Evolutionary conservation across 2,329 filamentous ascomycete species (phyloP).

Genomic region (Ceratocystis ficicola): DNA sequence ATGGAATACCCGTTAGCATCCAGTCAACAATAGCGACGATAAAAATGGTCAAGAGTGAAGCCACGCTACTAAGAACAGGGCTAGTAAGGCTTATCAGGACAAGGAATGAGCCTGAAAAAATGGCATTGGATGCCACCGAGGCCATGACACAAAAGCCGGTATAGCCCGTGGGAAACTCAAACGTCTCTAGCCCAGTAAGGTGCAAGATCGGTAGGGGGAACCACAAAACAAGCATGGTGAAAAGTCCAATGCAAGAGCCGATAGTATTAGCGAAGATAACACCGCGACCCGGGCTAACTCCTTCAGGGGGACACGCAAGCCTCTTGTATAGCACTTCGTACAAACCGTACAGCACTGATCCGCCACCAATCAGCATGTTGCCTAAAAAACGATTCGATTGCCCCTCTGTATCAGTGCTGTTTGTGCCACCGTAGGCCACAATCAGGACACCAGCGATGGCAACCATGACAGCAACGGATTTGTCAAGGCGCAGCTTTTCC

Average conservation of each 20-base stretch:
- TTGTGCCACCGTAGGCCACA: constrained; percentile 68
- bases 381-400: constrained; percentile 60
- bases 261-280: constrained; percentile 94
- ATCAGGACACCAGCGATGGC: constrained; percentile 83
- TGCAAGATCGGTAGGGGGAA: constrained; percentile 80
- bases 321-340: constrained; percentile 97
- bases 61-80: constrained; percentile 83
- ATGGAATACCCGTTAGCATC: constrained; percentile 63
- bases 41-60: constrained; percentile 90
- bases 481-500: constrained; percentile 72
- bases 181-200: constrained; percentile 62
- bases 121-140: constrained; percentile 75
- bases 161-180: constrained; percentile 66
- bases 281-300: constrained; percentile 69
- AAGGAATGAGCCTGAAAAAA: constrained; percentile 84
- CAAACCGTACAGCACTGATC: constrained; percentile 84
- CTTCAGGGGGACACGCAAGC: constrained; percentile 83
- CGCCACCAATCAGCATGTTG: constrained; percentile 82
- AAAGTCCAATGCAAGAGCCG: constrained; percentile 71
- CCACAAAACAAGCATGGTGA: constrained; percentile 83
- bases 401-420: constrained; percentile 29
- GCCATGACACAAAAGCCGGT: constrained; percentile 70
- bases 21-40: constrained; percentile 88
- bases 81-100: constrained; percentile 87
- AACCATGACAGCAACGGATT: constrained; percentile 72